These are phyloP conservation scores for Syncephalastrum racemosum DNA, from an alignment of 371 early-diverging fungal genomes.

Conservation along the genomic window DNA sequence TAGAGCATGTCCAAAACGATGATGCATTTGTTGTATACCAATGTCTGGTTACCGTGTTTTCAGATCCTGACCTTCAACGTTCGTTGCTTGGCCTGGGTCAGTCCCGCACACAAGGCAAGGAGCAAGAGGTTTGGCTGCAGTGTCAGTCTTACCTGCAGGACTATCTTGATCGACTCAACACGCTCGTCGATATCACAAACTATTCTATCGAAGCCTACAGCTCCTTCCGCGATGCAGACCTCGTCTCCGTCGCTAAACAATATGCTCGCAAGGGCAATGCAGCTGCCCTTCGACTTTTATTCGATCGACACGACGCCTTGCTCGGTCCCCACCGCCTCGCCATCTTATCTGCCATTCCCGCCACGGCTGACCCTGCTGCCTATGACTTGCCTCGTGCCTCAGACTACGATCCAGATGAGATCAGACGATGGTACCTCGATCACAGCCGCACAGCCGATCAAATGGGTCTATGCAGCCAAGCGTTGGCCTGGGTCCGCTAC, in stretches of 20 bases:
- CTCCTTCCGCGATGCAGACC: constrained; percentile 65
- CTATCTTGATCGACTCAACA: constrained; percentile 68
- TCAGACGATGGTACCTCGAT: constrained; percentile 63
- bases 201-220: constrained; percentile 38
- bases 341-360: constrained; percentile 67
- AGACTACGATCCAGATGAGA: constrained; percentile 21
- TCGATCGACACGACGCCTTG: constrained; percentile 60
- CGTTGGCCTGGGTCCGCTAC: constrained; percentile 54
- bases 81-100: constrained; percentile 57
- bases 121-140: constrained; percentile 32
- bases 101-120: constrained; percentile 36
- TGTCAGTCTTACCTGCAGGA: constrained; percentile 58
- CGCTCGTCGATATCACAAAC: constrained; percentile 31
- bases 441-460: constrained; percentile 58
- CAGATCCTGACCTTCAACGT: constrained; percentile 33
- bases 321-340: constrained; percentile 61
- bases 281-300: constrained; percentile 58
- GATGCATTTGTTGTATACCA: constrained; percentile 62
- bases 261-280: constrained; percentile 61
- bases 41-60: constrained; percentile 47
- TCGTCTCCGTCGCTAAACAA: constrained; percentile 61
- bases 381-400: constrained; percentile 49
- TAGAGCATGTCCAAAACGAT: constrained; percentile 55
- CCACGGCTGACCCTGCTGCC: constrained; percentile 48
- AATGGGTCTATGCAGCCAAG: constrained; percentile 52